Percentiles rank a stretch among this genome's conserved stretches.
Evolutionary conservation across 2,329 filamentous ascomycete species (phyloP).

Genomic region (Cytospora piceicola): DNA sequence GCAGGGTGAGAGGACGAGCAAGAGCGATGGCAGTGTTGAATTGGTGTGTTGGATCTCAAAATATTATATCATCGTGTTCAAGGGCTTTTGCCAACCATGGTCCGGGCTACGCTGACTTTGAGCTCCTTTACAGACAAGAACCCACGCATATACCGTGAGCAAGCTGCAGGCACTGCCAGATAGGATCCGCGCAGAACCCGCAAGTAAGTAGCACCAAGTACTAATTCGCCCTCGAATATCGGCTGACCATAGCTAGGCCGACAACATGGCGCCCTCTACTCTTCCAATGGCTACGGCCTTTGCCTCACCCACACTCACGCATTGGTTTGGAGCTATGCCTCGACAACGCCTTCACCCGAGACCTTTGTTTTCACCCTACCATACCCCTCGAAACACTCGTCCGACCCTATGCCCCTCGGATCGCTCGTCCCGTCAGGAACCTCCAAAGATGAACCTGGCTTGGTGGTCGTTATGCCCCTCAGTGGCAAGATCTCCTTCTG

Average conservation of each 20-base stretch:
- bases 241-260: conserved; percentile 49
- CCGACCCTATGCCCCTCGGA: conserved; percentile 79
- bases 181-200: conserved; percentile 67
- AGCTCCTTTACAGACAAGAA: conserved; percentile 67
- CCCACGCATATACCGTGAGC: conserved; percentile 81
- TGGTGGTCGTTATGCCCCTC: conserved; percentile 82
- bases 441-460: conserved; percentile 77
- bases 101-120: conserved; percentile 31
- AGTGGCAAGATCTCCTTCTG: conserved; percentile 90
- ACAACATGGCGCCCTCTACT: conserved; percentile 69
- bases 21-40: conserved; percentile 69
- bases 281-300: conserved; percentile 73
- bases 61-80: not conserved
- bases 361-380: conserved; percentile 82
- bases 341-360: conserved; percentile 69
- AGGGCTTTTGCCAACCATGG: not conserved
- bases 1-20: conserved; percentile 63
- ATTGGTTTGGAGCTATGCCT: conserved; percentile 86
- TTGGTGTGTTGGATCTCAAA: conserved; percentile 54
- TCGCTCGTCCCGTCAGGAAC: conserved; percentile 80
- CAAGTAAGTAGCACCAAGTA: conserved; percentile 55
- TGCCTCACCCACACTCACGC: conserved; percentile 81
- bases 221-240: not conserved
- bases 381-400: conserved; percentile 66
- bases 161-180: conserved; percentile 84